Evolutionary conservation across 2,329 filamentous ascomycete species (phyloP), one percentile per base, ranked within the genome.

Genomic region (Immersiporthe knoxdaviesiana): DNA sequence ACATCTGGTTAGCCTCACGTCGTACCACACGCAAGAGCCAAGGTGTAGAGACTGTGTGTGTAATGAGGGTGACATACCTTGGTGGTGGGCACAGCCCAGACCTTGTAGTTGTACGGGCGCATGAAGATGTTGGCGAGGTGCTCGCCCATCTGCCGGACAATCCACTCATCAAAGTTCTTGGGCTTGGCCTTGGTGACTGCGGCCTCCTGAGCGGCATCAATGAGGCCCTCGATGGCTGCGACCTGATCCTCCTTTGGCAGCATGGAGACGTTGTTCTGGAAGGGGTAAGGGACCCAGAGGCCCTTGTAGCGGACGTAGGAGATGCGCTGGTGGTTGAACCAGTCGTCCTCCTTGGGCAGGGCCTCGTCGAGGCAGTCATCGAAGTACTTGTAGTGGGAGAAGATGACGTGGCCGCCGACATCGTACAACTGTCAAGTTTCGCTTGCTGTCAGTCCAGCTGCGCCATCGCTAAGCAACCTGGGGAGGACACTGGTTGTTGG

Each of bases 311-410:
- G 94, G 76, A 99, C 95, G 81, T 99, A 99, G 73, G 96, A 99
- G 83, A 99, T 96, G 80, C 96, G 94, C 87, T 99, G 92, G 86
- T 99, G 96, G 74, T 90, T 93, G 84, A 92, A 98, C 96, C 96
- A 99, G 85, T 99, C 96, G 70, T 93, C 91, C 70, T 94, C 89
- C 78, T 93, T 93, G 77, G 96, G 96, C 56, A 99, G 90, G 66
- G 96, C 96, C 87, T 99, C 96, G 81, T 98, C 89, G 79, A 99
- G 91, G 85, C 93, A 97, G 86, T 99, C 96, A 84, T 99, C 96
- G 81, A 99, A 99, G 90, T 99, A 99, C 86, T 97, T 97, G 91
- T 99, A 99, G 89, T 97, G 94, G 76, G 94, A 97, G 88, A 97
- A 97, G 84, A 97, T 97, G 83, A 97, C 94, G 84, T 97, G 94